Evolutionary conservation across 768 basidiomycete species (phyloP).

Genomic region (Pleurotus giganteus): DNA sequence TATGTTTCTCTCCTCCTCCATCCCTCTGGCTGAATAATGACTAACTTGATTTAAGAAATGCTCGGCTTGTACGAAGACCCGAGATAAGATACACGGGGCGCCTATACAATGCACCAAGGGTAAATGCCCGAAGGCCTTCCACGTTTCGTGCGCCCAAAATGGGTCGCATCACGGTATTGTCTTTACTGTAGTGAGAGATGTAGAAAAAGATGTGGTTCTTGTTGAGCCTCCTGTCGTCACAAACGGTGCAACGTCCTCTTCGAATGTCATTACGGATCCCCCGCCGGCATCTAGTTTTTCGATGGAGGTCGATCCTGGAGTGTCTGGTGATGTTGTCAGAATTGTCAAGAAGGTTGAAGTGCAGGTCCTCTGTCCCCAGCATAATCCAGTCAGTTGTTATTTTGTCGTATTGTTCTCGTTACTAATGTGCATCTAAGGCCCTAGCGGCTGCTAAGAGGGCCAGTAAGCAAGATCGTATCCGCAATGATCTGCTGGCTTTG

Average conservation of each 20-base stretch:
- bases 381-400: constrained; percentile 70
- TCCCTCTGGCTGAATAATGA: constrained; percentile 6
- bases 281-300: not conserved
- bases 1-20: constrained; percentile 37
- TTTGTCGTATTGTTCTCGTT: not conserved
- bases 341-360: constrained; percentile 72
- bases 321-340: constrained; percentile 47
- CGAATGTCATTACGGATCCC: constrained; percentile 5
- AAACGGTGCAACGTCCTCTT: constrained; percentile 3
- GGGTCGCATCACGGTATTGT: constrained; percentile 51
- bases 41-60: constrained; percentile 68
- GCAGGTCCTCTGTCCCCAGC: constrained; percentile 78
- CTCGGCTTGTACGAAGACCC: constrained; percentile 71
- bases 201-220: constrained; percentile 81
- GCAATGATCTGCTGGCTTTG: constrained; percentile 65
- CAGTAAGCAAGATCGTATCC: constrained; percentile 72
- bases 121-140: constrained; percentile 91
- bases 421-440: constrained; percentile 41
- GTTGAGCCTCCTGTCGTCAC: constrained; percentile 34
- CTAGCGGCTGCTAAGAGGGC: constrained; percentile 74
- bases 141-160: constrained; percentile 83
- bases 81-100: constrained; percentile 68
- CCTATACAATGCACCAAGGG: constrained; percentile 93
- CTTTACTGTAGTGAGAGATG: constrained; percentile 61
- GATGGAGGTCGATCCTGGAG: constrained; percentile 3